These are phyloP conservation scores for Reticulascus tulasneorum DNA, from an alignment of 2,329 filamentous ascomycete genomes.

Conservation along the genomic window DNA sequence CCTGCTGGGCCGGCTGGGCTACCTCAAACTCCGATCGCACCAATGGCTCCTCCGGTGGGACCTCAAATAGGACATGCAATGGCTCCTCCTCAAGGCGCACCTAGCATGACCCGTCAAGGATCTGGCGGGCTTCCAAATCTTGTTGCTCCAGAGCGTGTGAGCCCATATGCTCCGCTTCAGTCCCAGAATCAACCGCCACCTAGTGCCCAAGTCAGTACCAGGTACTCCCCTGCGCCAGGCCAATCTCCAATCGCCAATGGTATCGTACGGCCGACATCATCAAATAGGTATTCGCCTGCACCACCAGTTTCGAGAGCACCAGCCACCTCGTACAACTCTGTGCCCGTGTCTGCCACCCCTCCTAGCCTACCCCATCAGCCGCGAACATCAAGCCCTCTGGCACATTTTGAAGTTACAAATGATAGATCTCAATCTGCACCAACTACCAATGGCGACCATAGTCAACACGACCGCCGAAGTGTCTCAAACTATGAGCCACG, in stretches of 20 bases:
- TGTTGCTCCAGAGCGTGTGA: slow-evolving; percentile 49
- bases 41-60: slow-evolving; percentile 10
- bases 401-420: slow-evolving; percentile 56
- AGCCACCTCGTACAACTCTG: slow-evolving; percentile 36
- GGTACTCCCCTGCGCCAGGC: slow-evolving; percentile 60
- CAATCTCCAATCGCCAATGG: slow-evolving; percentile 36
- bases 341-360: slow-evolving; percentile 32
- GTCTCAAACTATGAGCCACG: slow-evolving; percentile 53
- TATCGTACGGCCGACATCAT: slow-evolving; percentile 30
- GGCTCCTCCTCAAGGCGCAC: slow-evolving; percentile 4
- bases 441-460: slow-evolving; percentile 32
- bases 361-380: slow-evolving; percentile 55
- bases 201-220: slow-evolving; percentile 30
- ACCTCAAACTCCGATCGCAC: slow-evolving; percentile 19
- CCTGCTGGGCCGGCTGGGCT: slow-evolving; percentile 29
- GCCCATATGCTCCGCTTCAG: slow-evolving; percentile 49
- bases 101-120: slow-evolving; percentile 7
- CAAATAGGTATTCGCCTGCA: slow-evolving; percentile 51
- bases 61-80: slow-evolving; percentile 16
- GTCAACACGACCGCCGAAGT: slow-evolving; percentile 42
- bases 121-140: slow-evolving; percentile 31
- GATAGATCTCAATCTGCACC: slow-evolving; percentile 29
- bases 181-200: slow-evolving; percentile 27
- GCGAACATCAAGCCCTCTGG: slow-evolving; percentile 62
- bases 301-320: slow-evolving; percentile 35